These are phyloP conservation scores for Claviceps fusiformis DNA, from an alignment of 2,329 filamentous ascomycete genomes.

Conservation along the genomic window DNA sequence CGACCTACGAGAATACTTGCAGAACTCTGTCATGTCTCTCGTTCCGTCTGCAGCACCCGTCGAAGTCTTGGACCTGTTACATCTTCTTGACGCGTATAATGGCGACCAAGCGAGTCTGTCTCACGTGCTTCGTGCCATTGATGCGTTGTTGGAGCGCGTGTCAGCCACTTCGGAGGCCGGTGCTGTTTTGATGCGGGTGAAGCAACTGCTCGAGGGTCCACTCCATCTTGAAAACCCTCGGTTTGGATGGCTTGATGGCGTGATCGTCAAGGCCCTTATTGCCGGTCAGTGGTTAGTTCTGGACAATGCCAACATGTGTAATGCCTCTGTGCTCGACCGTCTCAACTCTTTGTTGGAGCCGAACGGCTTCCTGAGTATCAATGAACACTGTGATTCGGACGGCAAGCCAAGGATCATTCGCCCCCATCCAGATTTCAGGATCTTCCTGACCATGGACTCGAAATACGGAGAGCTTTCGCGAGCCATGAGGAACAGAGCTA, in stretches of 20 bases:
- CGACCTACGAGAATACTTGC: constrained; percentile 35
- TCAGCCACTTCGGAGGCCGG: constrained; percentile 32
- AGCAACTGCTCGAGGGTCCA: constrained; percentile 36
- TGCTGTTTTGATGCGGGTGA: constrained; percentile 32
- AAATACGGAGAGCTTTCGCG: constrained; percentile 85
- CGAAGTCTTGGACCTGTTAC: constrained; percentile 36
- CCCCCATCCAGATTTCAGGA: constrained; percentile 75
- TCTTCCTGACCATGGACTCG: constrained; percentile 90
- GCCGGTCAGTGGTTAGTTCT: constrained; percentile 85
- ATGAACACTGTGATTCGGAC: constrained; percentile 76
- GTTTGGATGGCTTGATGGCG: constrained; percentile 93
- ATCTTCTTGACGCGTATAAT: constrained; percentile 30
- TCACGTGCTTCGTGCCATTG: constrained; percentile 24
- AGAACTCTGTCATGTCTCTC: constrained; percentile 32
- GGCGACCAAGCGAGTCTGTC: constrained; percentile 26
- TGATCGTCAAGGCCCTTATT: constrained; percentile 76
- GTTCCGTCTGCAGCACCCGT: constrained; percentile 33
- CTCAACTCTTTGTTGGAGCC: constrained; percentile 91
- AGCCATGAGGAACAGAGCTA: constrained; percentile 89
- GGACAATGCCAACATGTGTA: constrained; percentile 96
- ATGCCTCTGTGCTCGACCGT: constrained; percentile 82
- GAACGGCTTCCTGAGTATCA: constrained; percentile 75
- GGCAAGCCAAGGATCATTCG: constrained; percentile 67
- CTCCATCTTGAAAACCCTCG: constrained; percentile 55
- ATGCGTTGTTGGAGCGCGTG: constrained; percentile 26